These are phyloP conservation scores for Trichoderma atrobrunneum DNA, from an alignment of 2,329 filamentous ascomycete genomes.

Conservation along the genomic window DNA sequence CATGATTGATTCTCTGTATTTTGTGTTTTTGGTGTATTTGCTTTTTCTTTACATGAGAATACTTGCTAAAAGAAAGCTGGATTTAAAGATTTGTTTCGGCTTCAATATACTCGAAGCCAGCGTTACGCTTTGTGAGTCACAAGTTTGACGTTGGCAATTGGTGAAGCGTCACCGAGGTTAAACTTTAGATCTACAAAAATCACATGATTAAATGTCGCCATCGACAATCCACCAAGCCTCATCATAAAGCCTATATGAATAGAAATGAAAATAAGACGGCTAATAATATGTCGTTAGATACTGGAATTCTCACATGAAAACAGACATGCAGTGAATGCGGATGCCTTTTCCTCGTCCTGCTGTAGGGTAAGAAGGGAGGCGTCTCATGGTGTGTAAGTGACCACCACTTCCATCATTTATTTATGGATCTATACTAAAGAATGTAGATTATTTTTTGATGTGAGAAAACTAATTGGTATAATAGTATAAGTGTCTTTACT, in stretches of 20 bases:
- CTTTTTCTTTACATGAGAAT: neutral
- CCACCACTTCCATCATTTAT: neutral
- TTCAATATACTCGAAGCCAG: neutral
- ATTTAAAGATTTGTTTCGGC: neutral
- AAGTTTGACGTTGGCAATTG: neutral
- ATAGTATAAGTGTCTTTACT: neutral
- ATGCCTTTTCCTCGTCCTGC: neutral
- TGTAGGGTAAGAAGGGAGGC: neutral
- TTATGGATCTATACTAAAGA: neutral
- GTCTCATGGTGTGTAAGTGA: neutral
- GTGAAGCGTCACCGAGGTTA: neutral
- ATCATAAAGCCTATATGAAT: neutral
- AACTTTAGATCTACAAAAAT: neutral
- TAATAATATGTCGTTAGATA: neutral
- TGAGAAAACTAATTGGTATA: neutral
- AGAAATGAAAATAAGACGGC: neutral
- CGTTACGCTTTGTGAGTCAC: neutral
- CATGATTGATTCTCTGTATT: conserved; percentile 22
- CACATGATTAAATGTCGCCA: conserved; percentile 16
- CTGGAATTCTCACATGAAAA: neutral
- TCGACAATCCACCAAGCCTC: neutral
- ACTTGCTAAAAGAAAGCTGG: too few relatives aligned
- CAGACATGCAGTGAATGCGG: neutral
- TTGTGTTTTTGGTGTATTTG: neutral
- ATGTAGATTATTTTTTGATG: neutral